Base-by-base conservation (phyloP, 1,139 yeast species). In the Zhuliangozyma blackwelliae region DNA sequence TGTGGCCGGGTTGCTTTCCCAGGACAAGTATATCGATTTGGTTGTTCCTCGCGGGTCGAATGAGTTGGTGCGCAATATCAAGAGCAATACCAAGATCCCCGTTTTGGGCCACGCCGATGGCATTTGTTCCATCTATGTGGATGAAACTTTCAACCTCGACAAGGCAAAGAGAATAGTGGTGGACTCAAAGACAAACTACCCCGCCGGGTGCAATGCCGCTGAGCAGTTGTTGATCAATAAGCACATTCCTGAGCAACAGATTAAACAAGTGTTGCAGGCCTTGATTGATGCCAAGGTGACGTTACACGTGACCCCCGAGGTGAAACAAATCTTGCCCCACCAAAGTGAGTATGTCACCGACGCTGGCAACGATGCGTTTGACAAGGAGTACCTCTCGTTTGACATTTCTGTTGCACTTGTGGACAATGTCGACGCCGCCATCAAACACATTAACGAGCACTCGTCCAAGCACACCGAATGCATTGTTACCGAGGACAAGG, bases 41-140 rank as follows among this genome's bases (percentile, higher is more conserved):
- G 98, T 94, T 27, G 88, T 94, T 51, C 99, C 99, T 43, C 76
- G 99, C 54, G 99, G 99, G 7, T 86, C 96, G 27, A 92, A 92
- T 52, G 94, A 79, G 44, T 74, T 94, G 45, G 99, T 94, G 20
- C 77, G 86, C 49, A 77, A 72, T 58, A 89, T 94, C 59, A 92
- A 94, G 61, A 72, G 77, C 29, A 78, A 79, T 55, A 92, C 98
- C 25, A 88, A 89, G 57, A 94, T 94, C 48, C 97, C 98, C 4
- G 98, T 94, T 6, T 66, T 94, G 59, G 99, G 99, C 37, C 99
- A 94, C 59, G 98, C 99, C 8, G 98, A 92, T 60, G 99, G 99
- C 35, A 84, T 92, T 41, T 92, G 98, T 61, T 81, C 96, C 3
- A 77, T 90, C 13, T 94, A 80, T 54, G 71, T 90, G 23, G 95